Percentiles rank a stretch among this genome's conserved stretches.
Evolutionary conservation across 2,329 filamentous ascomycete species (phyloP).

Genomic region (Zopfia rhizophila): DNA sequence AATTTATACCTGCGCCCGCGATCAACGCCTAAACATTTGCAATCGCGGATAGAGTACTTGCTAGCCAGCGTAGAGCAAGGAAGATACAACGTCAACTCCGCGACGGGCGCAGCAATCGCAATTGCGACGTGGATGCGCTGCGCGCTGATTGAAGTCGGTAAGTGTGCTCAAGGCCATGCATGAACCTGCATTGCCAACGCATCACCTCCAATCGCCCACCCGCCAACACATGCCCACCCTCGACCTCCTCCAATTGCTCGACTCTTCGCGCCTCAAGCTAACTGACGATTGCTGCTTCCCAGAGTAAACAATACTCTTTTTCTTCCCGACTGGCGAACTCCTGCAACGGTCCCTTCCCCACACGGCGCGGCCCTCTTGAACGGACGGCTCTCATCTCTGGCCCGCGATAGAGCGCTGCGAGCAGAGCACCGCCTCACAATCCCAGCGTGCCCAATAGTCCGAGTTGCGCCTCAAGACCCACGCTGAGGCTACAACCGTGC

Average conservation of each 20-base stretch:
- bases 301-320: conserved; percentile 42
- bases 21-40: conserved; percentile 26
- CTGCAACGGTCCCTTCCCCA: conserved; percentile 46
- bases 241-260: conserved; percentile 51
- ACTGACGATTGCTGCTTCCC: conserved; percentile 45
- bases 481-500: conserved; percentile 45
- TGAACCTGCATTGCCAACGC: conserved; percentile 56
- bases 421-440: conserved; percentile 47
- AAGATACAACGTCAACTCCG: conserved; percentile 20
- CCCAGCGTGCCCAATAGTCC: conserved; percentile 29
- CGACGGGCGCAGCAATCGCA: conserved; percentile 37
- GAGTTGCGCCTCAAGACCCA: conserved; percentile 43
- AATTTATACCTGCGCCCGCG: conserved; percentile 36
- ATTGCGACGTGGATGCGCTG: conserved; percentile 46
- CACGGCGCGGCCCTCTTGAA: conserved; percentile 49
- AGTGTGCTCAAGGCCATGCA: conserved; percentile 48
- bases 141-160: conserved; percentile 49
- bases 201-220: conserved; percentile 55
- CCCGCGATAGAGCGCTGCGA: conserved; percentile 27
- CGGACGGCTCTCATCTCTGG: conserved; percentile 29
- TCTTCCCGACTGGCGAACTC: conserved; percentile 45
- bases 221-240: conserved; percentile 51
- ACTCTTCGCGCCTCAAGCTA: conserved; percentile 42
- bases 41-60: conserved; percentile 35
- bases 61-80: conserved; percentile 27